A percentile compares a stretch with the other conserved stretches of the same genome.
Conservation (phyloP, 805 yeast species). For the Scheffersomyces ergatensis region DNA sequence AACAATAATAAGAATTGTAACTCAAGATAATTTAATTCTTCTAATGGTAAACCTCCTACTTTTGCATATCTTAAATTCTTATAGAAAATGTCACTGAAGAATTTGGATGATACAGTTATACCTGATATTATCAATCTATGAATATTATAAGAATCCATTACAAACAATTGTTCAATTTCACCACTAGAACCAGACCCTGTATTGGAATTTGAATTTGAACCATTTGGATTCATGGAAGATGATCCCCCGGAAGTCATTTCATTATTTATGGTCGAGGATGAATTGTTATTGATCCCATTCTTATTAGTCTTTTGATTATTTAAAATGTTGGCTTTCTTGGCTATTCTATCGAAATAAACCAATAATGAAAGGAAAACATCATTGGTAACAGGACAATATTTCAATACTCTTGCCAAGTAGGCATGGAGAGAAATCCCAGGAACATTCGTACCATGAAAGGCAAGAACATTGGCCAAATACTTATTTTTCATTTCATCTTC, state of each 20-base stretch:
- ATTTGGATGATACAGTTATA: conserved; percentile 91
- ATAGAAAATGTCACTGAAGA: conserved; percentile 91
- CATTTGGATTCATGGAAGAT: no score
- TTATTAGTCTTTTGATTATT: conserved; percentile 17
- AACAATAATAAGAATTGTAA: conserved; percentile 79
- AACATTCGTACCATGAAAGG: conserved; percentile 93
- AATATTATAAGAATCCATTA: conserved; percentile 93
- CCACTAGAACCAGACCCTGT: conserved; percentile 8
- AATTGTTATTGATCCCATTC: conserved; percentile 3
- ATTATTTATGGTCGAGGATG: not conserved
- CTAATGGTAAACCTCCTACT: conserved; percentile 92
- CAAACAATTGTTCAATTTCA: conserved; percentile 62
- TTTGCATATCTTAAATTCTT: conserved; percentile 93
- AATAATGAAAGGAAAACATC: conserved; percentile 88
- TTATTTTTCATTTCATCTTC: conserved; percentile 46
- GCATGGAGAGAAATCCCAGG: conserved; percentile 95
- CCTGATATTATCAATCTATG: conserved; percentile 94
- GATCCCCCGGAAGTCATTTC: not conserved
- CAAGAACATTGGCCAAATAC: conserved; percentile 68
- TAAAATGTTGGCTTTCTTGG: conserved; percentile 69
- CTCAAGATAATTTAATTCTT: conserved; percentile 89
- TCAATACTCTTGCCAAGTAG: conserved; percentile 83
- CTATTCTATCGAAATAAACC: conserved; percentile 93
- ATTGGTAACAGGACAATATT: conserved; percentile 98
- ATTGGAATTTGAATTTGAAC: no score